Conservation (phyloP, 768 basidiomycete genomes). For the Mycena belliarum region DNA sequence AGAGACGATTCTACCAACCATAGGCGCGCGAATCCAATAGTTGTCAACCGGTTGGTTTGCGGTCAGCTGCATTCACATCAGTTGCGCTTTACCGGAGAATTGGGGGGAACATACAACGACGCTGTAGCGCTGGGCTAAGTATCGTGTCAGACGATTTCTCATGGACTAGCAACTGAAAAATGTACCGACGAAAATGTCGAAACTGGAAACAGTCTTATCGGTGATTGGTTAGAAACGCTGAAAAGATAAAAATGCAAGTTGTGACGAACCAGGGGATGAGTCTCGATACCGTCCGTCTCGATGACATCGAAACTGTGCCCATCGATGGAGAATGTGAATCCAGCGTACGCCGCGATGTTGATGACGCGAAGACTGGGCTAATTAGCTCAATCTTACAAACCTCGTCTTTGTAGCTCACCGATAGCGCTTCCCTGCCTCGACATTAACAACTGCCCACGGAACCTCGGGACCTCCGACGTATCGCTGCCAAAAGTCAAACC, state of each 20-base stretch:
- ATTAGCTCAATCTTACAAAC: too few species aligned
- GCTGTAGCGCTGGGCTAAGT: conserved; percentile 29
- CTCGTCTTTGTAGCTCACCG: background rate
- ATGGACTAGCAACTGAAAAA: too few species aligned
- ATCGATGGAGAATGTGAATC: conserved; percentile 28
- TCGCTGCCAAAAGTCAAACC: conserved; percentile 3
- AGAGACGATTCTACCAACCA: background rate
- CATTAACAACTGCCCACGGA: conserved; percentile 36
- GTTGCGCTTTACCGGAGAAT: too few species aligned
- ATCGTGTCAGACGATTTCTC: too few species aligned
- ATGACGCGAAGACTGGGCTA: conserved; percentile 46
- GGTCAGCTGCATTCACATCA: background rate
- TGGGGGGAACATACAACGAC: conserved; percentile 24
- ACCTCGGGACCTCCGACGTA: conserved; percentile 36
- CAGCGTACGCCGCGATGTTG: conserved; percentile 34
- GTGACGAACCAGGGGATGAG: conserved; percentile 19
- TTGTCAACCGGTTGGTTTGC: conserved; percentile 37
- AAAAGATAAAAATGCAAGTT: too few species aligned
- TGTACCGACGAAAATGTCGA: conserved; percentile 30
- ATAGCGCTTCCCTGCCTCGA: conserved; percentile 29
- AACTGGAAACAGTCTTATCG: conserved; percentile 25
- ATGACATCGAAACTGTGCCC: background rate
- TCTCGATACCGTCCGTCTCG: conserved; percentile 29
- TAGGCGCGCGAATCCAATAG: conserved; percentile 42
- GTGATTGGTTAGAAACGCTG: too few species aligned